These are phyloP conservation scores for Cystofilobasidium ferigula DNA, from an alignment of 768 basidiomycete species.

Conservation along the genomic window DNA sequence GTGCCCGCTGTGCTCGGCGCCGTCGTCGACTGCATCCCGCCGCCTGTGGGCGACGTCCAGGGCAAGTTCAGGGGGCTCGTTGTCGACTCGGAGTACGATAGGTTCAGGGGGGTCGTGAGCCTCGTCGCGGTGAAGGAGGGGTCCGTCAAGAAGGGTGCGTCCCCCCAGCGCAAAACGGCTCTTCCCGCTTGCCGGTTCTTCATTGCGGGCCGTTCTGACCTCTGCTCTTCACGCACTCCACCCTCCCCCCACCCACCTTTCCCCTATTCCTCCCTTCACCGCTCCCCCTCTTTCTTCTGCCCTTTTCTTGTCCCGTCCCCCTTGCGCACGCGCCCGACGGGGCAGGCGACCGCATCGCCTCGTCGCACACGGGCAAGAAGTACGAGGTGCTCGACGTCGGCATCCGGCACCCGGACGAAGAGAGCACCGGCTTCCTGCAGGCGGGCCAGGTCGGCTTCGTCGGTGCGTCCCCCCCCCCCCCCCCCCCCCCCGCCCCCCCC, in stretches of 20 bases:
- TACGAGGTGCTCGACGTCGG: conserved; percentile 85
- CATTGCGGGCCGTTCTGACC: too few relatives aligned
- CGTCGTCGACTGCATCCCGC: conserved; percentile 71
- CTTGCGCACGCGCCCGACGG: too few relatives aligned
- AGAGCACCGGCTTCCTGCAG: conserved; percentile 46
- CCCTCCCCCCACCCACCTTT: too few relatives aligned
- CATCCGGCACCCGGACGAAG: conserved; percentile 78
- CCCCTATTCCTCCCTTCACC: too few relatives aligned
- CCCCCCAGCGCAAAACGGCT: too few relatives aligned
- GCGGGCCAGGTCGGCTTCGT: conserved; percentile 53
- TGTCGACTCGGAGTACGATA: conserved; percentile 94
- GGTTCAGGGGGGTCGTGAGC: conserved; percentile 90
- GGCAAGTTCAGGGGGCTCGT: conserved; percentile 62
- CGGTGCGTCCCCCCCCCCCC: conserved; percentile 26
- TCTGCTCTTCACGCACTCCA: not conserved
- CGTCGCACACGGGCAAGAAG: conserved; percentile 69
- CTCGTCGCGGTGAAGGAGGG: conserved; percentile 73
- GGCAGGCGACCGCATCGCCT: conserved; percentile 88
- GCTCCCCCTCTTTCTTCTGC: too few relatives aligned
- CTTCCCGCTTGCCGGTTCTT: too few relatives aligned
- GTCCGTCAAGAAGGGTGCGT: conserved; percentile 62
- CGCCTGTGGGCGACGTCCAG: conserved; percentile 50
- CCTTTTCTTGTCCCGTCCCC: too few relatives aligned
- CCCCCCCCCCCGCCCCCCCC: too few relatives aligned
- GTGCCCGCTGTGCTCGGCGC: conserved; percentile 65